Conservation (phyloP, 192 early-diverging fungal species). For the Coemansia guatemalensis region DNA sequence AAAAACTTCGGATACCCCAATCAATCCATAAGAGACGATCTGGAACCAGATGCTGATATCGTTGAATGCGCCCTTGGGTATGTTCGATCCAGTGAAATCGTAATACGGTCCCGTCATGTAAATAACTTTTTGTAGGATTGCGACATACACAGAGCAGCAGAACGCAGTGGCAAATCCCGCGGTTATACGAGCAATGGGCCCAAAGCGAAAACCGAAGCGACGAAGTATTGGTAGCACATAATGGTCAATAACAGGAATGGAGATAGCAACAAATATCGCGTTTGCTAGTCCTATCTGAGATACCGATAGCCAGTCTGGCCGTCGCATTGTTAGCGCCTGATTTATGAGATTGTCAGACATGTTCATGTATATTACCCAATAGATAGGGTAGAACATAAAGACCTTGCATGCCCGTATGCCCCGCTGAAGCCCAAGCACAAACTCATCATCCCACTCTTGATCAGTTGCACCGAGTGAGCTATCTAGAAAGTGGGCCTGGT, state of each 20-base stretch:
- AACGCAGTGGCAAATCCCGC: constrained; percentile 52
- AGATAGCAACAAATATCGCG: constrained; percentile 45
- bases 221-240: constrained; percentile 51
- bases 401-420: constrained; percentile 60
- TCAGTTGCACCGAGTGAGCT: constrained; percentile 52
- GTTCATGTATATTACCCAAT: constrained; percentile 62
- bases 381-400: constrained; percentile 66
- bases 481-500: constrained; percentile 33
- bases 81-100: constrained; percentile 25
- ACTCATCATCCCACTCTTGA: constrained; percentile 61
- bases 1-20: constrained; percentile 58
- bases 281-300: constrained; percentile 53
- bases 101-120: constrained; percentile 47
- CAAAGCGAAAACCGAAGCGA: constrained; percentile 39
- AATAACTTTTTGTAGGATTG: constrained; percentile 53
- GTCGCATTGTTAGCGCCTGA: constrained; percentile 37
- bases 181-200: constrained; percentile 54
- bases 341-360: constrained; percentile 57
- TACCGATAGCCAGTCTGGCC: constrained; percentile 22
- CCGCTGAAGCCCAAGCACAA: constrained; percentile 61
- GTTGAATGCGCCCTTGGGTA: constrained; percentile 31
- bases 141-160: constrained; percentile 48
- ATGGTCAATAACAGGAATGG: constrained; percentile 53
- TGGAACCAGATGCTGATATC: constrained; percentile 53
- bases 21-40: constrained; percentile 49